Conservation (phyloP, 1,139 yeast genomes). For the Lodderomyces parapsilosis region DNA sequence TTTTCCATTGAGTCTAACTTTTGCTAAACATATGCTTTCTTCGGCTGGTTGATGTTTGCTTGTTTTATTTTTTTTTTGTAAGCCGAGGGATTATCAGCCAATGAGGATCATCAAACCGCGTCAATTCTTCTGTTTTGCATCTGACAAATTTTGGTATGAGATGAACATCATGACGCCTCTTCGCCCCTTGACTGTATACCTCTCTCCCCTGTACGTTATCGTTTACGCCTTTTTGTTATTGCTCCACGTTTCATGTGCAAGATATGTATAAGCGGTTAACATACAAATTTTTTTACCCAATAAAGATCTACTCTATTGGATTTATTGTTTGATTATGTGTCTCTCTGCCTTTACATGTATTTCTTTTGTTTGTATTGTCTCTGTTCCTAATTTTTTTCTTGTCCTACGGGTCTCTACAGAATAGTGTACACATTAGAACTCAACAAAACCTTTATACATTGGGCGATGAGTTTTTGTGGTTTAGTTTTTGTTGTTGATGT, state of each 20-base stretch:
- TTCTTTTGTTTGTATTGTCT: neutral
- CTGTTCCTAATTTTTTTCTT: neutral
- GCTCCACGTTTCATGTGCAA: neutral
- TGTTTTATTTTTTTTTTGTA: no score
- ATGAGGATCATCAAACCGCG: no score
- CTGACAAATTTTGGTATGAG: neutral
- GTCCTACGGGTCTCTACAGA: no score
- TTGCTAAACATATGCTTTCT: no score
- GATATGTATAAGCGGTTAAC: neutral
- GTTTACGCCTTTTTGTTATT: neutral
- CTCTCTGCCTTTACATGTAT: neutral
- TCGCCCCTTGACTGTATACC: no score
- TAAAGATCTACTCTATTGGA: neutral
- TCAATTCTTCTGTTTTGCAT: no score
- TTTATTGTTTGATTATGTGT: neutral
- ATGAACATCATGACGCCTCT: no score
- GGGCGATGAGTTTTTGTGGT: no score
- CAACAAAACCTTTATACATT: no score
- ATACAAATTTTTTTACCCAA: neutral
- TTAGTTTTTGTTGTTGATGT: neutral
- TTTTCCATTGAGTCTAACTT: no score
- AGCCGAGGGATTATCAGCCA: neutral
- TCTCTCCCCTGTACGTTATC: neutral
- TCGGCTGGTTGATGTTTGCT: no score
- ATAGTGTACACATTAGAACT: no score